phyloP scores from a whole-genome alignment of 2,329 filamentous ascomycete species.

The Aspergillus fumigatiaffinis region DNA sequence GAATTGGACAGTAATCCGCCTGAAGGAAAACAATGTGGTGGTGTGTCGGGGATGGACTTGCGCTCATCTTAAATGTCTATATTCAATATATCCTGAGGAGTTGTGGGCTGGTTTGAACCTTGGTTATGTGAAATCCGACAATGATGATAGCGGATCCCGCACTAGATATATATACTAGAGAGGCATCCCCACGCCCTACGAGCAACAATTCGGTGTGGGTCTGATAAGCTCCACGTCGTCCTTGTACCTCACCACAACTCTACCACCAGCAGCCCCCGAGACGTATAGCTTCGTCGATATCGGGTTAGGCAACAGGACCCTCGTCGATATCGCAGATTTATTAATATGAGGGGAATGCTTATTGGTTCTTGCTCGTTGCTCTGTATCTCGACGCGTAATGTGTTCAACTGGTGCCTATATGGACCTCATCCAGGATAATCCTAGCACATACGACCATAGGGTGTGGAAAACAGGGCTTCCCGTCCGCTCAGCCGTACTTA shows the following conservation, averaged over 20 bases:
- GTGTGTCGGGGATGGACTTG: slow-evolving; percentile 26
- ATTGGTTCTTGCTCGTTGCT: no score
- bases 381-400: no score
- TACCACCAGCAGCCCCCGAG: neutral
- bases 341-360: no score
- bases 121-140: neutral
- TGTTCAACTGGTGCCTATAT: no score
- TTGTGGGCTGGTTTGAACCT: neutral
- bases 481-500: neutral
- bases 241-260: no score
- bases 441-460: neutral
- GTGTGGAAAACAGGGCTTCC: neutral
- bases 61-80: slow-evolving; percentile 5
- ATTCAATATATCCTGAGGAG: neutral
- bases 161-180: neutral
- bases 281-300: no score
- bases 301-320: no score
- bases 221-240: no score
- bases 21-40: slow-evolving; percentile 49
- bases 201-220: neutral
- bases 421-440: neutral
- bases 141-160: neutral
- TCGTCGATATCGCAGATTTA: no score
- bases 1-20: slow-evolving; percentile 39
- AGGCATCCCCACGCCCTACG: neutral